A percentile compares a stretch with the other conserved stretches of the same genome.
phyloP scores from a whole-genome alignment of 345 rosid genomes.

The Nasturtium officinale region DNA sequence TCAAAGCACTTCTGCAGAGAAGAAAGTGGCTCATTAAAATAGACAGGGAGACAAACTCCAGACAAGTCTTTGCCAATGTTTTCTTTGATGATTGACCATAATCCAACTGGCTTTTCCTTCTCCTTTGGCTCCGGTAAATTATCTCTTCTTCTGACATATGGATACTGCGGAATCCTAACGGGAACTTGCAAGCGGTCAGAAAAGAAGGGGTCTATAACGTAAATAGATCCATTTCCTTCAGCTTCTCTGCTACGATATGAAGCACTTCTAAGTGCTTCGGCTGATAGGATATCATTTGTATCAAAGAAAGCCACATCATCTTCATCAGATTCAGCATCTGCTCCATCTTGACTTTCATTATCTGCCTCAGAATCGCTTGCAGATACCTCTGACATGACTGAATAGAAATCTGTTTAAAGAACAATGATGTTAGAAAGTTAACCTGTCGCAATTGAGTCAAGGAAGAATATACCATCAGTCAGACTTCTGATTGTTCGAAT shows the following conservation, averaged over 20 bases:
- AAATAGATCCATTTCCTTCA: constrained; percentile 56
- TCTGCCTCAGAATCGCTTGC: constrained; percentile 87
- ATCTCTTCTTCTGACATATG: constrained; percentile 84
- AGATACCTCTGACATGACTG: constrained; percentile 96
- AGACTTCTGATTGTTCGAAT: constrained; percentile 4
- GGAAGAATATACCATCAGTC: not conserved
- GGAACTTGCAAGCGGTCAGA: constrained; percentile 62
- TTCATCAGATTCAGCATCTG: constrained; percentile 88
- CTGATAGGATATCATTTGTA: constrained; percentile 83
- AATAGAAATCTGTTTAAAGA: constrained; percentile 83
- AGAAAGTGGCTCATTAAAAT: constrained; percentile 95
- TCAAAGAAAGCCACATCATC: constrained; percentile 79
- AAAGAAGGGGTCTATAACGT: constrained; percentile 62
- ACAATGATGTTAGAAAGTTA: constrained; percentile 23
- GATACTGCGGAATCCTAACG: constrained; percentile 64
- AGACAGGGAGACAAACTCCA: constrained; percentile 98
- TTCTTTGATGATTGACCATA: constrained; percentile 98
- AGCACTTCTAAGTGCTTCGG: constrained; percentile 89
- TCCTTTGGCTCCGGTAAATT: constrained; percentile 95
- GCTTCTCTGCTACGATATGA: constrained; percentile 81
- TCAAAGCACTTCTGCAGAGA: constrained; percentile 98
- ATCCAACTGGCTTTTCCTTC: constrained; percentile 92
- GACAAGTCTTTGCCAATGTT: constrained; percentile 98
- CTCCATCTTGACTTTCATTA: constrained; percentile 92
- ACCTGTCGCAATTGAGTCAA: constrained; percentile 21